Base-by-base conservation (phyloP, 108 stramenopile species). In the Stephanodiscus triporus region DNA sequence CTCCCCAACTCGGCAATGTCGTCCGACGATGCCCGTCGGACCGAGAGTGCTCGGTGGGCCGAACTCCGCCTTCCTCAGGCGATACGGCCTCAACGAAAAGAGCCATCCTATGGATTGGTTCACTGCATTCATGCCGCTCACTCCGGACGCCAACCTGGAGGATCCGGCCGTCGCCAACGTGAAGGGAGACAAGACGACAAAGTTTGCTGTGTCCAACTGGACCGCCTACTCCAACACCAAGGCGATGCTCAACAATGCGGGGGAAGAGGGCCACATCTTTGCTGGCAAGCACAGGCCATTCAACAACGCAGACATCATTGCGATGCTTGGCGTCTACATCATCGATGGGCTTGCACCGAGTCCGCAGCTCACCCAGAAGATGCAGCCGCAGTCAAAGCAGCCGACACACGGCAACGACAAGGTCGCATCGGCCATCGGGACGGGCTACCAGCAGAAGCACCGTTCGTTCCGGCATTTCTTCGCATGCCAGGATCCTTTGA, bases 391-490 rank as follows among this genome's bases (percentile, higher is more conserved):
- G 59, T 60, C 9, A 9, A 60, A 60, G 20, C 20, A 60, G n/a
- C 59, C 59, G 17, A 60, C 59, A 23, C 59, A 60, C 59, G 59
- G 59, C 59, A 60, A 60, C 59, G 59, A 60, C 59, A 38, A 38
- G n/a, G 9, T 60, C 20, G 59, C 59, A 2, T 17, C 17, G 37
- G n/a, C 20, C 20, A 60, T 60, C 23, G 59, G 59, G 17, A 22
- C 17, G 17, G 59, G 59, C 4, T 60, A 60, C 20, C 59, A 60
- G 4, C 59, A 9, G 20, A 60, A 20, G 59, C 20, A 60, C 20
- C 59, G 59, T n/a, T 20, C 56, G 10, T 66, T 66, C 40, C 43
- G 65, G 5, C 65, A 66, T 17, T 66, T 66, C 65, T 66, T 66
- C n/a, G 43, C 29, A 9, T 66, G 65, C 65, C 65, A 66, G 48